Conservation (phyloP, 495 filamentous ascomycete species). For the Aspergillus baeticus region DNA sequence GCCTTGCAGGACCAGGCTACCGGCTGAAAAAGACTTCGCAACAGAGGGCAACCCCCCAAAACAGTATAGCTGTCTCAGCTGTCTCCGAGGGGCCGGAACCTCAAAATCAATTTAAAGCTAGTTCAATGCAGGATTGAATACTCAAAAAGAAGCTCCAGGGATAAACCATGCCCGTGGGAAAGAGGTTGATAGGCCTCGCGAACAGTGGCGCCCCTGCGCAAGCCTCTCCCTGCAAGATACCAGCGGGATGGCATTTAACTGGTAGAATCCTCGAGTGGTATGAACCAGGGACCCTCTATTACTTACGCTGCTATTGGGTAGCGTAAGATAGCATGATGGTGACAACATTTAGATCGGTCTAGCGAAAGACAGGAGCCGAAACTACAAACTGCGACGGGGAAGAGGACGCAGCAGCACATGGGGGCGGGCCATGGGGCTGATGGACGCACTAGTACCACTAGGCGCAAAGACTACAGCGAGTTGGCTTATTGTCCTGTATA, state of each 20-base stretch:
- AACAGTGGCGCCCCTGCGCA: slow-evolving; percentile 11
- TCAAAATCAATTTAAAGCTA: slow-evolving; percentile 7
- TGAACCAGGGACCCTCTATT: not conserved
- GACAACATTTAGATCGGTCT: not conserved
- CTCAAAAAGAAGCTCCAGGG: slow-evolving; percentile 12
- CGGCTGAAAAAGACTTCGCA: slow-evolving; percentile 1
- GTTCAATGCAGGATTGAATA: slow-evolving; percentile 9
- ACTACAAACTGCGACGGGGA: not conserved
- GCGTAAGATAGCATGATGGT: not conserved
- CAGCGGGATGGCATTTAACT: not conserved
- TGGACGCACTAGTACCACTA: slow-evolving; percentile 2
- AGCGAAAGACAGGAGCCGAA: not conserved
- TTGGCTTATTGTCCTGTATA: slow-evolving; percentile 7
- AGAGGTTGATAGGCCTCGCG: slow-evolving; percentile 5
- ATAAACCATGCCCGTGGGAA: slow-evolving; percentile 10
- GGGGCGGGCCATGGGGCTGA: not conserved
- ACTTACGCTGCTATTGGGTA: not conserved
- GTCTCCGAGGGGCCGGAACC: slow-evolving; percentile 4
- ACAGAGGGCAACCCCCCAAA: not conserved
- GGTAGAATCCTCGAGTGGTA: not conserved
- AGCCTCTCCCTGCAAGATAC: not conserved
- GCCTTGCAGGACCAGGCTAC: slow-evolving; percentile 8
- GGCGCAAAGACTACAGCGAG: not conserved
- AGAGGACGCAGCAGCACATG: not conserved
- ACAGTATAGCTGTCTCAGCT: not conserved